A percentile compares a stretch with the other conserved stretches of the same genome.
phyloP scores from a whole-genome alignment of 768 basidiomycete genomes.

The Pulveroboletus frians region DNA sequence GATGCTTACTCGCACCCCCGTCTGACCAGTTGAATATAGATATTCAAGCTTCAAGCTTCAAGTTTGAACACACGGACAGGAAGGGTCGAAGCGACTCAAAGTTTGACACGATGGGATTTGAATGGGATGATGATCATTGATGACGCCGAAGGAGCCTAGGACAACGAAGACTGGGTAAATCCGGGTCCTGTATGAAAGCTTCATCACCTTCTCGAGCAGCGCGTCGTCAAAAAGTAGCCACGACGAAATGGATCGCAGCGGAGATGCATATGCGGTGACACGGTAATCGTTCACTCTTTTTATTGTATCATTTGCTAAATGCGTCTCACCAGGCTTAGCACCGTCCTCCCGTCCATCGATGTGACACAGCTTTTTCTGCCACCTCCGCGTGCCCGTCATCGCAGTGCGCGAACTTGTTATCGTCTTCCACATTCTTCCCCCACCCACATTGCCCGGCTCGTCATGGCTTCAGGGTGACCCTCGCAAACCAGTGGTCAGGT shows the following conservation, averaged over 20 bases:
- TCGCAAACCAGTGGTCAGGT: too few species aligned
- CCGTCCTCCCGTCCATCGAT: constrained; percentile 38
- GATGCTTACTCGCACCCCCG: background rate
- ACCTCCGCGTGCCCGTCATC: background rate
- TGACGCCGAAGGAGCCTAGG: constrained; percentile 42
- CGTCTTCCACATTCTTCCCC: too few species aligned
- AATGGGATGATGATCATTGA: constrained; percentile 32
- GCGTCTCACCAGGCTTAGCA: constrained; percentile 35
- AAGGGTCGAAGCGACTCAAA: constrained; percentile 14
- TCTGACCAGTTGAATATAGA: constrained; percentile 14
- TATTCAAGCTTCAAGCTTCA: background rate
- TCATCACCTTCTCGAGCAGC: constrained; percentile 51
- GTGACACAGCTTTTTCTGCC: background rate
- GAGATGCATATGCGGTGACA: constrained; percentile 33
- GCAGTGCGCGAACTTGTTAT: background rate
- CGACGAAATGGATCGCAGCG: constrained; percentile 44
- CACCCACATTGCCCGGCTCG: too few species aligned
- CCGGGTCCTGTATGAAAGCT: constrained; percentile 47
- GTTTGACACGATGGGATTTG: constrained; percentile 18
- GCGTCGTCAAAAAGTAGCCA: constrained; percentile 44
- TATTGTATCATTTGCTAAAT: background rate
- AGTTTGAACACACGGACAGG: constrained; percentile 7
- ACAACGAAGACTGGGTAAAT: constrained; percentile 41
- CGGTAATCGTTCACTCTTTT: constrained; percentile 30
- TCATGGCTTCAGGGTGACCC: too few species aligned